Conservation (phyloP, 768 basidiomycete genomes). For the Lentinula edodes region DNA sequence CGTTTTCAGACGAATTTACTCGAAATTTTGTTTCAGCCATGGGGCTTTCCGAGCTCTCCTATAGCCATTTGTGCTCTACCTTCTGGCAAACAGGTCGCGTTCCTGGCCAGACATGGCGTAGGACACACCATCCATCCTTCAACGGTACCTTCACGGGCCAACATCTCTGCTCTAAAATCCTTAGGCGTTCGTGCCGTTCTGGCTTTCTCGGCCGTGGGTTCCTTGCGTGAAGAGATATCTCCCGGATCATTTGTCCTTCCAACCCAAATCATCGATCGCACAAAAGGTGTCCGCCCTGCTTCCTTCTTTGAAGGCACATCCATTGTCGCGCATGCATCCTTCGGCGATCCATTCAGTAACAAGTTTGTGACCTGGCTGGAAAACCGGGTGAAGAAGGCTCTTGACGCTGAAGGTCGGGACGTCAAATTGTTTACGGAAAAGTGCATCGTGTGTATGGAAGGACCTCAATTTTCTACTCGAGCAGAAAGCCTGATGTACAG, state of each 20-base stretch:
- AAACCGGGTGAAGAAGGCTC: constrained; percentile 53
- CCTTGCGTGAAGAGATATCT: constrained; percentile 86
- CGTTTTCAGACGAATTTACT: neutral
- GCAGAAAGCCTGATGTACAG: constrained; percentile 96
- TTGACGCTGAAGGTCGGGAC: constrained; percentile 51
- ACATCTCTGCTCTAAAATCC: constrained; percentile 92
- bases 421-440: constrained; percentile 75
- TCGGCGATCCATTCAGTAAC: constrained; percentile 86
- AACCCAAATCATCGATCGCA: constrained; percentile 92
- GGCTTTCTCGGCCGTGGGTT: constrained; percentile 95
- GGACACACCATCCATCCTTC: constrained; percentile 79
- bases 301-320: constrained; percentile 82
- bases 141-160: constrained; percentile 79
- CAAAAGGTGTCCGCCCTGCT: constrained; percentile 85
- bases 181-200: constrained; percentile 86
- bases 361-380: constrained; percentile 64
- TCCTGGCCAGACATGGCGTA: constrained; percentile 87
- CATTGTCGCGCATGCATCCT: constrained; percentile 88
- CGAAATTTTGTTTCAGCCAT: constrained; percentile 54
- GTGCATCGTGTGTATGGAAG: constrained; percentile 95
- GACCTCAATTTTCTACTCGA: constrained; percentile 95
- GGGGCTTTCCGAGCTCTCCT: constrained; percentile 88
- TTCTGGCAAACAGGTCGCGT: constrained; percentile 76
- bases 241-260: constrained; percentile 89
- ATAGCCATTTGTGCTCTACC: constrained; percentile 90